Conservation (phyloP, 257 asterid species). For the Thymus mandschuricus region DNA sequence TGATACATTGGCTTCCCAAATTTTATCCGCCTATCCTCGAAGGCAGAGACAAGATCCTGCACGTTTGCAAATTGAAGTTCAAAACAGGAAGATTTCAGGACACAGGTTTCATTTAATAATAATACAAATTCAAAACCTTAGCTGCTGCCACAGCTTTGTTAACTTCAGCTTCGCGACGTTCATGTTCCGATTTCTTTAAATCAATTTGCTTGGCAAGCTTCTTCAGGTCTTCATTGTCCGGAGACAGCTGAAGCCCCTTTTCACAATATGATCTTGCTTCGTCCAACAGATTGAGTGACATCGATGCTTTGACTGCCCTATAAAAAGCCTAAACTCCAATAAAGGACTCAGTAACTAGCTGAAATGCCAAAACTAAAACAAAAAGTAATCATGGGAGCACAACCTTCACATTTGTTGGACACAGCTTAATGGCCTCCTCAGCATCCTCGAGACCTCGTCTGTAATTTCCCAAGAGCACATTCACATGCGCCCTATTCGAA, state of each 20-base stretch:
- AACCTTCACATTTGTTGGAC: slow-evolving; percentile 79
- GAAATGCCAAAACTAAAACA: slow-evolving; percentile 6
- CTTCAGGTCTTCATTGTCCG: slow-evolving; percentile 72
- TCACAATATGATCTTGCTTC: slow-evolving; percentile 72
- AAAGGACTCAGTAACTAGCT: slow-evolving; percentile 13
- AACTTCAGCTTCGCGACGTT: slow-evolving; percentile 57
- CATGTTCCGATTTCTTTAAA: slow-evolving; percentile 47
- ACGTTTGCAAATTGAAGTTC: slow-evolving; percentile 30
- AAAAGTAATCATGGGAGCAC: slow-evolving; percentile 24
- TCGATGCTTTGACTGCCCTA: slow-evolving; percentile 83
- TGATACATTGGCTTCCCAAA: slow-evolving; percentile 82
- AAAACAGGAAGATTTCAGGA: slow-evolving; percentile 16
- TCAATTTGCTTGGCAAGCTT: slow-evolving; percentile 69
- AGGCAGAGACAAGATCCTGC: slow-evolving; percentile 73
- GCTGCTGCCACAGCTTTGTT: slow-evolving; percentile 67
- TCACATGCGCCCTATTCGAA: slow-evolving; percentile 93
- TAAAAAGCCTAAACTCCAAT: slow-evolving; percentile 60
- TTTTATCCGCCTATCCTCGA: slow-evolving; percentile 68
- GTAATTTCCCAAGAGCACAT: slow-evolving; percentile 76
- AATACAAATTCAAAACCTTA: slow-evolving; percentile 54
- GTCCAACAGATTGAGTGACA: slow-evolving; percentile 69
- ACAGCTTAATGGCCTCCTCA: slow-evolving; percentile 70
- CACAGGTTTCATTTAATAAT: slow-evolving; percentile 20
- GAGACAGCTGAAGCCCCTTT: slow-evolving; percentile 73
- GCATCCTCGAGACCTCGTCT: slow-evolving; percentile 90